Conservation (phyloP, 257 asterid genomes). For the Solanum chilense region DNA sequence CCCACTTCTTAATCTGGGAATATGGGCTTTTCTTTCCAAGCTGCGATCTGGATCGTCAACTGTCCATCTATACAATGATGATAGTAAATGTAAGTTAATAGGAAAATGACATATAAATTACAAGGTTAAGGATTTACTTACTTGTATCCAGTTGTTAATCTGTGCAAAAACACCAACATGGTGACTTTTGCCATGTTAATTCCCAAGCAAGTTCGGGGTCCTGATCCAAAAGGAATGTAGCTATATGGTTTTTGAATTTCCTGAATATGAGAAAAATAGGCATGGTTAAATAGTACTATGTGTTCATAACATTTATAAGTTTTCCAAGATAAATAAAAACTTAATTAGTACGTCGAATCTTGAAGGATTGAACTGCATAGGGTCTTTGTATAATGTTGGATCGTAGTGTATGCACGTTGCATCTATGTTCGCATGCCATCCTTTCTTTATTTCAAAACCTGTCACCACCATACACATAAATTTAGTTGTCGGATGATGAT, state of each 20-base stretch:
- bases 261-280: constrained; percentile 10
- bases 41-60: constrained; percentile 46
- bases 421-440: constrained; percentile 56
- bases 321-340: too few species aligned
- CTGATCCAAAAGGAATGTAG: constrained; percentile 55
- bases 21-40: constrained; percentile 39
- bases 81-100: neutral
- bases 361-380: constrained; percentile 45
- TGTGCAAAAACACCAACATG: constrained; percentile 42
- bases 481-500: neutral
- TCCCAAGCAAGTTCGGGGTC: constrained; percentile 59
- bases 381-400: constrained; percentile 31
- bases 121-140: constrained; percentile 2
- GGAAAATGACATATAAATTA: neutral
- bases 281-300: neutral
- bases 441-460: constrained; percentile 55
- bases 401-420: constrained; percentile 55
- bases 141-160: constrained; percentile 44
- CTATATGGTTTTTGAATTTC: constrained; percentile 50
- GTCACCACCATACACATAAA: neutral
- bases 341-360: constrained; percentile 40
- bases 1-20: constrained; percentile 52
- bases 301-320: neutral
- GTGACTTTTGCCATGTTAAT: constrained; percentile 54
- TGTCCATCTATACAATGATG: constrained; percentile 29